phyloP scores from a whole-genome alignment of 2,329 filamentous ascomycete genomes.

The Xylogone sp. region DNA sequence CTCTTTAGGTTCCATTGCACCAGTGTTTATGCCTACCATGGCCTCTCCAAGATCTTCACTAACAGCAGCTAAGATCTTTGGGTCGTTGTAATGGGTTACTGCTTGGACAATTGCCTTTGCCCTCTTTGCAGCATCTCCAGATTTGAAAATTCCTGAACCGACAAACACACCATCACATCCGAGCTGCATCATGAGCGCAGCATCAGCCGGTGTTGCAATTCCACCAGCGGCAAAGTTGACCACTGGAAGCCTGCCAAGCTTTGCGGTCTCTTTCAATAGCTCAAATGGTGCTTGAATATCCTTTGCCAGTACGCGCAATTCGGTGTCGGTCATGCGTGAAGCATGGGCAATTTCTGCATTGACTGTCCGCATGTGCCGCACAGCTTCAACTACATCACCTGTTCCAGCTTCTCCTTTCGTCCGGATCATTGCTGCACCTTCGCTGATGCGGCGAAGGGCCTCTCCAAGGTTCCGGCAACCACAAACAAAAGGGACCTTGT shows the following conservation, averaged over 20 bases:
- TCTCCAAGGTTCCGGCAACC: conserved; percentile 93
- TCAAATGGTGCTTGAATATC: conserved; percentile 75
- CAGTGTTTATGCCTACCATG: conserved; percentile 93
- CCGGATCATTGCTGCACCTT: conserved; percentile 97
- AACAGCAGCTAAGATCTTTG: conserved; percentile 81
- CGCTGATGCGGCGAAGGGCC: conserved; percentile 82
- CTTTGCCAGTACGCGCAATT: conserved; percentile 75
- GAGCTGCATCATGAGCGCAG: conserved; percentile 98
- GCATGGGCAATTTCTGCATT: conserved; percentile 78
- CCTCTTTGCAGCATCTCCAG: conserved; percentile 81
- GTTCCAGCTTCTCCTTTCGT: conserved; percentile 98
- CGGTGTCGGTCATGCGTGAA: conserved; percentile 59
- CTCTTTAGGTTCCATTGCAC: conserved; percentile 70
- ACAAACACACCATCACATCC: conserved; percentile 98
- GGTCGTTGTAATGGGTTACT: conserved; percentile 83
- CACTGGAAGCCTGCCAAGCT: conserved; percentile 83
- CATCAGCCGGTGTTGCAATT: conserved; percentile 97
- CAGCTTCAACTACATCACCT: conserved; percentile 94
- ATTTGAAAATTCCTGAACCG: conserved; percentile 96
- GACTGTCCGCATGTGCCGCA: conserved; percentile 91
- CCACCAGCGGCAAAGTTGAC: conserved; percentile 99
- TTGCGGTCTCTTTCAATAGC: conserved; percentile 80
- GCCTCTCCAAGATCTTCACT: conserved; percentile 91
- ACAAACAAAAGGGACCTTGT: conserved; percentile 88
- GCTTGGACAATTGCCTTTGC: conserved; percentile 94